phyloP scores from a whole-genome alignment of 179 eudicot species.

The Corrigiola litoralis region DNA sequence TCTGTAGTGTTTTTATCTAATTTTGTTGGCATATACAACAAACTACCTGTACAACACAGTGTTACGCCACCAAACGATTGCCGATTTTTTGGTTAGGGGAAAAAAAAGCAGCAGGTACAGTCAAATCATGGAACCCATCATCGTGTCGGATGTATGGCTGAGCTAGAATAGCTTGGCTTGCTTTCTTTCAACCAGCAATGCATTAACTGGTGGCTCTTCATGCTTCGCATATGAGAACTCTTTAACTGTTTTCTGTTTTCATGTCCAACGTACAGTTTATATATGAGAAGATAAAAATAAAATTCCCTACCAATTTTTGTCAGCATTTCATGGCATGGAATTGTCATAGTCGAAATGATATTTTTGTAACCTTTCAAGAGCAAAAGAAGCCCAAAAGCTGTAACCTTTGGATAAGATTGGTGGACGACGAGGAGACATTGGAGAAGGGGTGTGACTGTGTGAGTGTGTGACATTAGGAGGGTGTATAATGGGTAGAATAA shows the following conservation, averaged over 20 bases:
- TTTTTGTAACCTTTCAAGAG: conserved; percentile 10
- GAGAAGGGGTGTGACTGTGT: neutral
- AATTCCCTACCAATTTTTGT: conserved; percentile 11
- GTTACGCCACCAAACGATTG: conserved; percentile 9
- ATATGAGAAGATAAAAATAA: neutral
- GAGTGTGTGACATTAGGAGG: no score
- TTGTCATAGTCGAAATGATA: conserved; percentile 20
- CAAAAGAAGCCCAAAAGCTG: conserved; percentile 20
- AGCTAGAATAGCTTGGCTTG: neutral
- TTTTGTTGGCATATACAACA: conserved; percentile 12
- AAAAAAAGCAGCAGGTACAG: conserved; percentile 7
- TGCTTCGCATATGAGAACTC: conserved; percentile 5
- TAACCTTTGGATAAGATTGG: conserved; percentile 24
- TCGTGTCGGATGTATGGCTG: conserved; percentile 3
- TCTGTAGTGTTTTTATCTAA: conserved; percentile 14
- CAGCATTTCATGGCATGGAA: conserved; percentile 24
- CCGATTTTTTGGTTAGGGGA: neutral
- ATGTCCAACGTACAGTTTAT: neutral
- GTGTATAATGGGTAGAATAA: no score
- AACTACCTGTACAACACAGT: conserved; percentile 1
- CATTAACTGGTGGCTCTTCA: conserved; percentile 18
- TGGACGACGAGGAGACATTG: neutral
- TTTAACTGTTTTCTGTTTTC: neutral
- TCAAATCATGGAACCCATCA: conserved; percentile 24
- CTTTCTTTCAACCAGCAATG: conserved; percentile 11